Conservation (phyloP, 208 protist species). For the Entamoeba dispar region DNA sequence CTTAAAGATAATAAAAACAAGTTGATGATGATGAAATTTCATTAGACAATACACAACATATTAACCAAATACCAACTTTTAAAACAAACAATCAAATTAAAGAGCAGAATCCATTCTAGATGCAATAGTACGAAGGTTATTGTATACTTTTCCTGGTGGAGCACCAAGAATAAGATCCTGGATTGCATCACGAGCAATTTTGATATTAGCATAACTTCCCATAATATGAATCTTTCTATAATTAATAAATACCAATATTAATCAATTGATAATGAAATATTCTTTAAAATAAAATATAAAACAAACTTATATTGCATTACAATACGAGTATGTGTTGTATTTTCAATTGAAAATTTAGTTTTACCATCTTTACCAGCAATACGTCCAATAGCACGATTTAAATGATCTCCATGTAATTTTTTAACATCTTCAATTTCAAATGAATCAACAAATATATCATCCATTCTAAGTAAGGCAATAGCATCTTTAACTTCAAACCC, state of each 20-base stretch:
- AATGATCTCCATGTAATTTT: conserved; percentile 55
- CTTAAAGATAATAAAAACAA: no score
- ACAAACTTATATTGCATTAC: conserved; percentile 74
- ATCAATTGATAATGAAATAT: not conserved
- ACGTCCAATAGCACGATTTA: conserved; percentile 86
- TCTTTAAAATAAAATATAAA: no score
- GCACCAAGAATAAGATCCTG: conserved; percentile 82
- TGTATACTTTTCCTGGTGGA: conserved; percentile 30
- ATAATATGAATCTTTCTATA: conserved; percentile 74
- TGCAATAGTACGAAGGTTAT: not conserved
- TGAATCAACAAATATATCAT: conserved; percentile 95
- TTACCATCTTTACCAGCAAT: conserved; percentile 92
- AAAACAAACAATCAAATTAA: not conserved
- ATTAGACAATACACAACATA: no score
- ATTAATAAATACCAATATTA: not conserved
- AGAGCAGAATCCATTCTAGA: not conserved
- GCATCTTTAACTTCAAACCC: conserved; percentile 78
- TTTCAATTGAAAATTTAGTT: conserved; percentile 98
- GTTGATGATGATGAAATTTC: no score
- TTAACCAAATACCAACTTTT: no score
- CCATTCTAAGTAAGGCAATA: conserved; percentile 87
- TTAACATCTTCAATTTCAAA: conserved; percentile 87
- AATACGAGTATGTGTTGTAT: conserved; percentile 89
- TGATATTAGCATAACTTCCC: conserved; percentile 87
- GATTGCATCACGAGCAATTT: conserved; percentile 76